Conservation (phyloP, 169 alveolate species). For the Plasmodium relictum region DNA sequence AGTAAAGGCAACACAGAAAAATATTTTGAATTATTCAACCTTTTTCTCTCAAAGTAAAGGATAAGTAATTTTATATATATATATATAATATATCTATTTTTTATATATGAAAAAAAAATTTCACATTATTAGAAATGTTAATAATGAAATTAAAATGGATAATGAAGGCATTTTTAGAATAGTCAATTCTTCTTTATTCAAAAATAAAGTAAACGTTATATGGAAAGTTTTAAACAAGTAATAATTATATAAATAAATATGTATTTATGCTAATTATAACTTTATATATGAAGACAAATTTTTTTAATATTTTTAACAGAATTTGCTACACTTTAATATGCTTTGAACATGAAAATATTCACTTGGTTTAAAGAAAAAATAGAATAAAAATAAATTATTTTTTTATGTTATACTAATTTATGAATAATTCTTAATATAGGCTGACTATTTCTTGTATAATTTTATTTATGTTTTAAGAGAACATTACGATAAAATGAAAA, state of each 20-base stretch:
- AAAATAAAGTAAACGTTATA: conserved; percentile 49
- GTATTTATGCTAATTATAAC: neutral
- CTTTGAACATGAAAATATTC: conserved; percentile 50
- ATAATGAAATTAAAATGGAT: conserved; percentile 39
- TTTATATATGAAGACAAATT: neutral
- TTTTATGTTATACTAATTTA: neutral
- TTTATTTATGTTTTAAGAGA: conserved; percentile 22
- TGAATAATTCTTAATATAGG: conserved; percentile 7
- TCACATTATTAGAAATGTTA: neutral
- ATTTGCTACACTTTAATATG: conserved; percentile 45
- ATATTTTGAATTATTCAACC: conserved; percentile 38
- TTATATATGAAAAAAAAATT: neutral
- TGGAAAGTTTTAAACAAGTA: conserved; percentile 73
- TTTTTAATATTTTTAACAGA: conserved; percentile 4
- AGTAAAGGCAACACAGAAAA: conserved; percentile 23
- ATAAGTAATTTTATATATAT: neutral
- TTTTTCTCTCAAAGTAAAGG: conserved; percentile 35
- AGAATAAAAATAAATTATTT: neutral
- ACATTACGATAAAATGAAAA: conserved; percentile 9
- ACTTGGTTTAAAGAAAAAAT: conserved; percentile 33
- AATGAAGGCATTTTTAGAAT: conserved; percentile 55
- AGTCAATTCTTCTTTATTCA: conserved; percentile 24
- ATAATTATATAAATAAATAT: neutral
- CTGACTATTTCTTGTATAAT: conserved; percentile 41
- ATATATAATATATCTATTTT: neutral